Evolutionary conservation across 2,329 filamentous ascomycete species (phyloP), one percentile per base, ranked within the genome.

Genomic region (Aspergillus pseudoviridinutans): DNA sequence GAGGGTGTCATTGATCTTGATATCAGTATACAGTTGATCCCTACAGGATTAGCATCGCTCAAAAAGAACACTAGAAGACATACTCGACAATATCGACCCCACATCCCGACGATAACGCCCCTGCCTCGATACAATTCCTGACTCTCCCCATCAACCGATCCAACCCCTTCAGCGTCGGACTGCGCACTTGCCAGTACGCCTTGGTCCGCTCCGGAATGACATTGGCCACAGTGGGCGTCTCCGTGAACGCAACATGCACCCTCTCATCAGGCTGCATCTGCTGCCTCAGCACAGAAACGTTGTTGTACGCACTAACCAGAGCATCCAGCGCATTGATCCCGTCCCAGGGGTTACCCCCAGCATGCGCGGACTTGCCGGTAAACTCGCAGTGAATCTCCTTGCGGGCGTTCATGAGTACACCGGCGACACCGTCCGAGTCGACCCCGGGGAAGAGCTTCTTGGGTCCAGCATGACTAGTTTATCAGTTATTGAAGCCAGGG

Each of bases 311-410:
- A 0, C 76, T 73, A 2, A 86, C 73, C 24, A 84, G 64, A 0
- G 83, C 83, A 61, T 87, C 84, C 0, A 86, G 76, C 0, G 84
- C 84, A 64, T 87, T 86, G 61, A 82, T 76, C 0, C 84, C 84
- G 4, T 82, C 74, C 83, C 83, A 86, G 0, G 83, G 84, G n/a
- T 74, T 79, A 3, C 79, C 79, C 0, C 80, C 83, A 0, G 83
- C 83, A 61, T 86, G 84, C 0, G 84, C 82, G 55, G 79, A 80
- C 52, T 77, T 78, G 1, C 84, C 84, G 1, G 64, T 68, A 57
- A 80, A 82, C 59, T 74, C 72, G 49, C 77, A 74, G 20, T 65
- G 62, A 22, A 76, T 63, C 38, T 74, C 66, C 28, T 75, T 68
- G 3, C 71, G 65, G 1, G 73, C 72, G 44, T 74, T 71, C 64